Percentiles rank a stretch among this genome's conserved stretches.
phyloP scores from a whole-genome alignment of 306 rosid genomes.

The Sesbania bispinosa region DNA sequence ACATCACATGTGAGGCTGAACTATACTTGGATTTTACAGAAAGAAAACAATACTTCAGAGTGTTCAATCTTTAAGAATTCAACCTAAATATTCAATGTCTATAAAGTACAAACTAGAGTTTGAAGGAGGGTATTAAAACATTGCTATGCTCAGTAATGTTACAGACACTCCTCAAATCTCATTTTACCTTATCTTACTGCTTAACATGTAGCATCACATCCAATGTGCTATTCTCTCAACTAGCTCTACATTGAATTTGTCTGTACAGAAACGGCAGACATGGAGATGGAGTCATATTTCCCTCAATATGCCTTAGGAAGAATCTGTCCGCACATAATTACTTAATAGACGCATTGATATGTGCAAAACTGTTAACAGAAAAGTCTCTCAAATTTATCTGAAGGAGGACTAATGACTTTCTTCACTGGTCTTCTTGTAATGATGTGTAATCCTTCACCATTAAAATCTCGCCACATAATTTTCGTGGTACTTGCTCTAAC shows the following conservation, averaged over 20 bases:
- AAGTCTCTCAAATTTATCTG: background rate
- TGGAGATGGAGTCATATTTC: background rate
- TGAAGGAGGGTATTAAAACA: too few relatives aligned
- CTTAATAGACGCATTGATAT: background rate
- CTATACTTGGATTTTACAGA: background rate
- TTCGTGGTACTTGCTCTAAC: slow-evolving; percentile 72
- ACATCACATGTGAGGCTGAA: slow-evolving; percentile 6
- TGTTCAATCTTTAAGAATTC: slow-evolving; percentile 10
- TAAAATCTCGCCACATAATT: slow-evolving; percentile 65
- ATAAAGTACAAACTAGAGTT: too few relatives aligned
- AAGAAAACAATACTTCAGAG: background rate
- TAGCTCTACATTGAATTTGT: background rate
- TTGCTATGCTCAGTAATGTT: background rate
- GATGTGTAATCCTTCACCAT: slow-evolving; percentile 63
- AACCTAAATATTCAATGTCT: background rate
- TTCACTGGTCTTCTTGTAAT: slow-evolving; percentile 18
- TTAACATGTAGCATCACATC: background rate
- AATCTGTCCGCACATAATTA: background rate
- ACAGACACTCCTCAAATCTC: slow-evolving; percentile 9
- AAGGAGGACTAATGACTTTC: background rate
- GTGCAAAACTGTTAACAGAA: background rate
- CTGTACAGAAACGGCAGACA: slow-evolving; percentile 17
- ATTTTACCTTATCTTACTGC: background rate
- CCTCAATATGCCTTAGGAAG: slow-evolving; percentile 2
- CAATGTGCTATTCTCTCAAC: slow-evolving; percentile 4